These are phyloP conservation scores for Cercospora citrullina DNA, from an alignment of 2,329 filamentous ascomycete genomes.

Conservation along the genomic window DNA sequence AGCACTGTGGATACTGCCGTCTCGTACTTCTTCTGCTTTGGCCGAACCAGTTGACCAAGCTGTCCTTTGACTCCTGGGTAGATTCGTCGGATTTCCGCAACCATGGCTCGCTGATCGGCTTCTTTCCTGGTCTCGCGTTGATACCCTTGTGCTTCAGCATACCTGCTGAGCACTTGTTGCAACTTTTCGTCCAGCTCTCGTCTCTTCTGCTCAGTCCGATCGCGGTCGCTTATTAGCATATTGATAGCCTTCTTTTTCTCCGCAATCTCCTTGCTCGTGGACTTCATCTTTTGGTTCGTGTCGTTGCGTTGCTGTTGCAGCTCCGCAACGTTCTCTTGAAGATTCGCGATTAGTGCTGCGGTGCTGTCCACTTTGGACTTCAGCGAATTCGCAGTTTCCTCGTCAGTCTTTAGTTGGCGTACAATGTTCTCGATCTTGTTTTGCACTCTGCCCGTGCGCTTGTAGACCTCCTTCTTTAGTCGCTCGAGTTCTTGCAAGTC, in stretches of 20 bases:
- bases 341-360: constrained; percentile 70
- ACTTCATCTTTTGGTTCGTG: constrained; percentile 63
- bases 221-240: constrained; percentile 76
- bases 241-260: constrained; percentile 90
- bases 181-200: constrained; percentile 93
- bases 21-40: constrained; percentile 95
- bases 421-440: constrained; percentile 81
- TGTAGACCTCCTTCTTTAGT: constrained; percentile 80
- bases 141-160: constrained; percentile 83
- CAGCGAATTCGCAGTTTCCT: constrained; percentile 84
- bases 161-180: constrained; percentile 73
- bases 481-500: constrained; percentile 89
- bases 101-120: constrained; percentile 73
- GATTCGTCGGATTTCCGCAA: constrained; percentile 82
- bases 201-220: constrained; percentile 75
- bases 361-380: constrained; percentile 83
- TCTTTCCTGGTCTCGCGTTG: constrained; percentile 84
- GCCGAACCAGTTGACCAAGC: constrained; percentile 87
- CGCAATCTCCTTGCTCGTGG: constrained; percentile 72
- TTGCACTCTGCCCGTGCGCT: constrained; percentile 77
- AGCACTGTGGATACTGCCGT: constrained; percentile 90
- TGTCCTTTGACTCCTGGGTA: constrained; percentile 90
- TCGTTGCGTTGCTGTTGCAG: constrained; percentile 68
- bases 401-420: constrained; percentile 86
- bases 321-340: constrained; percentile 68